Evolutionary conservation across 176 grass and related monocot species (phyloP).

Genomic region (Aegilops tauschii): DNA sequence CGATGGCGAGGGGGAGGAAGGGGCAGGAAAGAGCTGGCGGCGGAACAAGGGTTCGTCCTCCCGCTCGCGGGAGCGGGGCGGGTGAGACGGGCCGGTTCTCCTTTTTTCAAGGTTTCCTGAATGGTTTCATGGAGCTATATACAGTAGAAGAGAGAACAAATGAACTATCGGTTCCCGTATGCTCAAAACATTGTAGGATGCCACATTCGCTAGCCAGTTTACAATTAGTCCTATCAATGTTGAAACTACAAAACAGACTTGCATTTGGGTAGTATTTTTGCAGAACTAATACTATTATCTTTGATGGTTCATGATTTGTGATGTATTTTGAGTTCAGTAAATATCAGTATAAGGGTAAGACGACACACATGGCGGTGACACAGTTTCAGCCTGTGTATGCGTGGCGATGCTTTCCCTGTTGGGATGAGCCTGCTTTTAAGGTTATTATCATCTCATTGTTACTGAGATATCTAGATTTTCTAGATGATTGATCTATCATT

Average conservation of each 20-base stretch:
- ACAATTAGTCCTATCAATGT: neutral
- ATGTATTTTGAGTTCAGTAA: slow-evolving; percentile 32
- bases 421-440: slow-evolving; percentile 89
- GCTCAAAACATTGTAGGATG: neutral
- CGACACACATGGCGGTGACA: slow-evolving; percentile 63
- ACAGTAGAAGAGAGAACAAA: neutral
- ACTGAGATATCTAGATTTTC: neutral
- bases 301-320: neutral
- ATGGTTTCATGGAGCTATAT: no score
- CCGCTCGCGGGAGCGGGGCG: no score
- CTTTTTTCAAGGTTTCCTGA: no score
- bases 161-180: neutral
- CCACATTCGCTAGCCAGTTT: neutral
- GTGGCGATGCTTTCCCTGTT: slow-evolving; percentile 72
- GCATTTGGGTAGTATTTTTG: neutral
- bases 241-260: neutral
- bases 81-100: no score
- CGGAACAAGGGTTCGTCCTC: no score
- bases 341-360: slow-evolving; percentile 50
- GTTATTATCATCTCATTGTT: neutral
- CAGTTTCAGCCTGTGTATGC: slow-evolving; percentile 73
- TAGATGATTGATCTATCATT: neutral
- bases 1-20: no score
- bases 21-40: no score
- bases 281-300: neutral